These are phyloP conservation scores for Oxyria digyna DNA, from an alignment of 148 eudicot species.

Conservation along the genomic window DNA sequence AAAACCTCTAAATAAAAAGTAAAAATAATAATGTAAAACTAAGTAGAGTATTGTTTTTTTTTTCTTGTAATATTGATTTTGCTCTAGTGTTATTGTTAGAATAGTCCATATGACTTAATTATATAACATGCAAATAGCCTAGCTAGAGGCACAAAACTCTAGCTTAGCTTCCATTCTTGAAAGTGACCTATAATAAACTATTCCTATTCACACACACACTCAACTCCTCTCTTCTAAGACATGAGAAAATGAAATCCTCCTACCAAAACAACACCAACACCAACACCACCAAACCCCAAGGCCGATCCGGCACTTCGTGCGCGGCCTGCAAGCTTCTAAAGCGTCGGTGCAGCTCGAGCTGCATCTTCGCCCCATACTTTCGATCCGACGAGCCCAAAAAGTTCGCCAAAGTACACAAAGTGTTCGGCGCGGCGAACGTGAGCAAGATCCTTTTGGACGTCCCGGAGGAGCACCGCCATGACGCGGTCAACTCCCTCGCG, in stretches of 20 bases:
- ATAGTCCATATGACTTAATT: not conserved
- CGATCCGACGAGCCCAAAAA: constrained; percentile 60
- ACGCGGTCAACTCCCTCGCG: constrained; percentile 53
- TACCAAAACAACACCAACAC: not conserved
- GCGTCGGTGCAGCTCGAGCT: constrained; percentile 46
- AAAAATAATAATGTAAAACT: too few species aligned
- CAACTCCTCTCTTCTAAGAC: not conserved
- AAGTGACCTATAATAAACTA: not conserved
- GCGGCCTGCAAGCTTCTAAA: constrained; percentile 84
- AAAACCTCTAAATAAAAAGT: too few species aligned
- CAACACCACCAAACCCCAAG: not conserved
- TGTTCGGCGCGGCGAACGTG: constrained; percentile 84
- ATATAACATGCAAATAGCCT: not conserved
- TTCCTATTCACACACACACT: too few species aligned
- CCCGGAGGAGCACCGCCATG: constrained; percentile 53
- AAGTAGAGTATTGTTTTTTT: too few species aligned
- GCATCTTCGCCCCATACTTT: constrained; percentile 76
- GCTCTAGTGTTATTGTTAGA: too few species aligned
- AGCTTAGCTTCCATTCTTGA: not conserved
- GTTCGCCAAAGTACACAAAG: constrained; percentile 80
- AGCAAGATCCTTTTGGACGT: constrained; percentile 63
- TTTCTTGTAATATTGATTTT: too few species aligned
- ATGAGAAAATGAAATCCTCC: not conserved
- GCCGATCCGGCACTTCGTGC: constrained; percentile 67
- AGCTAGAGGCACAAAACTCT: not conserved